These are phyloP conservation scores for Globisporangium spinosum DNA, from an alignment of 352 stramenopile genomes.

Conservation along the genomic window DNA sequence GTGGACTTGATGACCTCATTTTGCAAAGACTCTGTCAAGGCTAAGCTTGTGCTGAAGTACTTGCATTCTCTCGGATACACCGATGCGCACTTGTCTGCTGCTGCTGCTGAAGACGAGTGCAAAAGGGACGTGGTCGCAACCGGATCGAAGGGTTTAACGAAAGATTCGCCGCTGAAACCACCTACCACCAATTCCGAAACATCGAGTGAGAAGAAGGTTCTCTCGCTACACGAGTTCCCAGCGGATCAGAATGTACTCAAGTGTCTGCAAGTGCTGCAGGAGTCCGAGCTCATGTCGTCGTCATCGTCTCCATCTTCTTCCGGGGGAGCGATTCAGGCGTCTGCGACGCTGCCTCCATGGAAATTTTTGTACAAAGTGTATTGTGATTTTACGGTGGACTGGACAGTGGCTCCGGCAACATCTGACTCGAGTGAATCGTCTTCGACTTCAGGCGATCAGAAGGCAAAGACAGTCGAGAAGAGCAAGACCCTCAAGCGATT, in stretches of 20 bases:
- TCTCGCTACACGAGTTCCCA: slow-evolving; percentile 40
- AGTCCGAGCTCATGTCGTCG: slow-evolving; percentile 11
- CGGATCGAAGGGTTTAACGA: neutral
- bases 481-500: neutral
- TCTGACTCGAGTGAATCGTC: slow-evolving; percentile 2
- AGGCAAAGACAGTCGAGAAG: slow-evolving; percentile 13
- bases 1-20: slow-evolving; percentile 37
- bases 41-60: slow-evolving; percentile 45
- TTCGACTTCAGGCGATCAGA: neutral
- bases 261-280: slow-evolving; percentile 58
- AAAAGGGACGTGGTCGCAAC: neutral
- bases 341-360: slow-evolving; percentile 45
- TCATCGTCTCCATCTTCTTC: neutral
- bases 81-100: slow-evolving; percentile 20
- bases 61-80: slow-evolving; percentile 41
- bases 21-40: slow-evolving; percentile 39
- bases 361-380: slow-evolving; percentile 70
- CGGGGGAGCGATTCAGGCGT: neutral
- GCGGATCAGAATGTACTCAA: slow-evolving; percentile 77
- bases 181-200: neutral
- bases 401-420: slow-evolving; percentile 18
- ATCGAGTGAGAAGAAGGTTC: neutral
- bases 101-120: slow-evolving; percentile 23
- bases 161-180: neutral
- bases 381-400: slow-evolving; percentile 71